phyloP scores from a whole-genome alignment of 495 filamentous ascomycete species.

The Tetracladium setigerum region DNA sequence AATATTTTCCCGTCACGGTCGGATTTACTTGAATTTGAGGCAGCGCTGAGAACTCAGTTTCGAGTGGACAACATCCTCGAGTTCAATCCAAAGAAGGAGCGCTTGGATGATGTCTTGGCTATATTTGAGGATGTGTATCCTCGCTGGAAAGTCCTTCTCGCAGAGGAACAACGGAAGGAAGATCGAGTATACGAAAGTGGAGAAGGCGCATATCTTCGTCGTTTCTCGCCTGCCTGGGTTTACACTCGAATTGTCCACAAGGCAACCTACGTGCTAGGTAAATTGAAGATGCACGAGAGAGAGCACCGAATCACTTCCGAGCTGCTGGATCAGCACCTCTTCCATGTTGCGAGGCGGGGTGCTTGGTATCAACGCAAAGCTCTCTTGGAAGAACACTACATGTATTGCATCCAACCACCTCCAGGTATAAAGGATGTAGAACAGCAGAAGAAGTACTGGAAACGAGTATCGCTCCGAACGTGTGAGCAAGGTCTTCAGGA shows the following conservation, averaged over 20 bases:
- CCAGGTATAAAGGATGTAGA: conserved; percentile 33
- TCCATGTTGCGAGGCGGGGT: conserved; percentile 78
- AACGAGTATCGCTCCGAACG: conserved; percentile 65
- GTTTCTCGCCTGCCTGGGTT: conserved; percentile 88
- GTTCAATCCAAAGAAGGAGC: conserved; percentile 53
- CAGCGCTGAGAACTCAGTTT: conserved; percentile 75
- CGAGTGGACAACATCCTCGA: conserved; percentile 79
- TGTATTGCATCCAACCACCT: conserved; percentile 33
- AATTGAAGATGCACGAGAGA: conserved; percentile 69
- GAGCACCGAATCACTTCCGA: conserved; percentile 72
- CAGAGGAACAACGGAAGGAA: conserved; percentile 75
- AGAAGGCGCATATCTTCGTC: conserved; percentile 85
- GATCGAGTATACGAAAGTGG: conserved; percentile 71
- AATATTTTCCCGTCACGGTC: conserved; percentile 78
- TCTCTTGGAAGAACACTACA: conserved; percentile 90
- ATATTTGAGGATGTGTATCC: conserved; percentile 70
- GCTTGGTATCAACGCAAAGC: conserved; percentile 97
- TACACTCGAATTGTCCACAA: conserved; percentile 94
- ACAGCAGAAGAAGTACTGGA: conserved; percentile 76
- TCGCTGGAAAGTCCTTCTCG: conserved; percentile 67
- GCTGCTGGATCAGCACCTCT: conserved; percentile 72
- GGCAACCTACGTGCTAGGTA: conserved; percentile 68
- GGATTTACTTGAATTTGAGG: conserved; percentile 80
- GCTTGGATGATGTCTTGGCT: conserved; percentile 59
- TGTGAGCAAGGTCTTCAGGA: conserved; percentile 87